Evolutionary conservation across 441 rosid genomes (phyloP).

Genomic region (Flueggea neowawraea): DNA sequence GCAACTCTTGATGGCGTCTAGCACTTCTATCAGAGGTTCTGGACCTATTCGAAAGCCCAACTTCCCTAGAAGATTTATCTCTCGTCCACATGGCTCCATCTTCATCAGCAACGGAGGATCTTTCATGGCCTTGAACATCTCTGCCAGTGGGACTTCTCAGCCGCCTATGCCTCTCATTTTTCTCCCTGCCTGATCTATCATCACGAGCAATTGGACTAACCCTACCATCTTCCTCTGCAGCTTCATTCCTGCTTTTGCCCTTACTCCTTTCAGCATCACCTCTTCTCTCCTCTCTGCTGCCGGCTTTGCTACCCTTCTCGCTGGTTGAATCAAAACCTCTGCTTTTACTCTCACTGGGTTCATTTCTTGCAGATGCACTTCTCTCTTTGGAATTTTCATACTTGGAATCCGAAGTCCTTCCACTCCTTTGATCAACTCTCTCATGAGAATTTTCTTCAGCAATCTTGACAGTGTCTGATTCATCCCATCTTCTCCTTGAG

Average conservation of each 20-base stretch:
- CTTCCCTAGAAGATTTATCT: conserved; percentile 52
- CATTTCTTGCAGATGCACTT: conserved; percentile 41
- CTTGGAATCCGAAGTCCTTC: conserved; percentile 63
- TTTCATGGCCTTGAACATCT: conserved; percentile 52
- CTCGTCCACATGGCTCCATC: conserved; percentile 52
- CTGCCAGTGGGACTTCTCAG: conserved; percentile 49
- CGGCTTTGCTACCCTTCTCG: conserved; percentile 60
- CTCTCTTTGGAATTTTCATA: conserved; percentile 55
- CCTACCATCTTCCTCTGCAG: conserved; percentile 60
- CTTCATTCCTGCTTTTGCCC: conserved; percentile 52
- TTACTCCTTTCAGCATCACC: conserved; percentile 50
- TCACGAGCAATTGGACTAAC: conserved; percentile 54
- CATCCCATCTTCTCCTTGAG: conserved; percentile 94
- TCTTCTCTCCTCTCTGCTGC: conserved; percentile 46
- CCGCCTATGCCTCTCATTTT: conserved; percentile 49
- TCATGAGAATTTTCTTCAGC: conserved; percentile 48
- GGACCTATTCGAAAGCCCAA: conserved; percentile 53
- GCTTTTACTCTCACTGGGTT: conserved; percentile 55
- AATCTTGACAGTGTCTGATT: conserved; percentile 43
- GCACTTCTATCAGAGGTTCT: conserved; percentile 75
- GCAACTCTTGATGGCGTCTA: conserved; percentile 63
- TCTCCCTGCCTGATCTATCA: conserved; percentile 51
- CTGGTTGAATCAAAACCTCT: conserved; percentile 40
- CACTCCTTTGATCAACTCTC: conserved; percentile 50
- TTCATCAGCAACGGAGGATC: conserved; percentile 50